Base-by-base conservation (phyloP, 257 asterid genomes). In the Rubia yunnanensis region DNA sequence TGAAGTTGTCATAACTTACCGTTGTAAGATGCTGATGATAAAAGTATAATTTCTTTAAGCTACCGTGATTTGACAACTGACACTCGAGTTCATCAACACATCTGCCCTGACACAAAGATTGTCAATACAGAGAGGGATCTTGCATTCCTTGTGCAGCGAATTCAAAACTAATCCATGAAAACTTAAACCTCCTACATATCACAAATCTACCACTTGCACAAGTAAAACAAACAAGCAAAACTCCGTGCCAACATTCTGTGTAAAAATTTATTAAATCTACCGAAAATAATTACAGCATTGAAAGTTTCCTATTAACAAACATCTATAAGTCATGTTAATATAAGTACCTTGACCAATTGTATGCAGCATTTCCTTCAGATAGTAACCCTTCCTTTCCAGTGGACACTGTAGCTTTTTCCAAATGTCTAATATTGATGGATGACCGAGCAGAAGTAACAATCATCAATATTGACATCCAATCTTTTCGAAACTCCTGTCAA, bases 401-500 rank as follows among this genome's bases (percentile, higher is more conserved):
- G 61, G 99, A 94, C 63, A 94, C 94, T 17, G 99, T 94, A 73
- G 99, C 99, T 74, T 94, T 94, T 67, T 94, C 97, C 85, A 94
- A 81, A 81, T 94, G 99, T 72, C 97, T 85, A 70, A 94, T 90
- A 77, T 88, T 94, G 70, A 90, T 90, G 27, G 97, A 88, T 63
- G 99, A 94, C 66, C 97, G 94, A 66, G 96, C 96, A 82, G 99
- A 94, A 77, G 99, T 90, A 63, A 90, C 99, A 74, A 94, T 81
- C 92, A 94, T 86, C 92, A 94, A 79, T 69, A 94, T 59, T 34
- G 95, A 88, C 72, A 90, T 75, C 99, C 97, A 94, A 80, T 94
- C 97, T 73, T 78, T 94, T 57, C 97, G 94, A 38, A 94, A 73
- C 68, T 83, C 99, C 99, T 94, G 88, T 73, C 66, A 65, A 20